These are phyloP conservation scores for Zostera marina DNA, from an alignment of 116 monocot genomes.

Conservation along the genomic window DNA sequence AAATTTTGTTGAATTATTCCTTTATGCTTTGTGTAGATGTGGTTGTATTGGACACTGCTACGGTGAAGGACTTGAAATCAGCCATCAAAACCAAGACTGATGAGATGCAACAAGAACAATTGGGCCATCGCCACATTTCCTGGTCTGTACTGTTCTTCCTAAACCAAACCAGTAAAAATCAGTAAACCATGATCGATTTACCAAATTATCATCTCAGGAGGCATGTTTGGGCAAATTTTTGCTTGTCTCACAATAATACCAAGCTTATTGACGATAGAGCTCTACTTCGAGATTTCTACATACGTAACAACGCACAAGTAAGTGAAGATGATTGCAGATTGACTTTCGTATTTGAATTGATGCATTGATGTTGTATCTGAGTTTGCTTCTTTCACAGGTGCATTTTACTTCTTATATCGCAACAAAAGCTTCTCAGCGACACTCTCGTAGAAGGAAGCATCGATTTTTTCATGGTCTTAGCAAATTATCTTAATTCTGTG, in stretches of 20 bases:
- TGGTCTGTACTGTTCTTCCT: no score
- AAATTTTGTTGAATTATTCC: not conserved
- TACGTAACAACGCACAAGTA: slow-evolving; percentile 75
- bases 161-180: no score
- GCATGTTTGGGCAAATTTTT: slow-evolving; percentile 87
- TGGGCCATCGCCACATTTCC: slow-evolving; percentile 93
- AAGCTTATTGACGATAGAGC: slow-evolving; percentile 69
- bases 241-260: slow-evolving; percentile 39
- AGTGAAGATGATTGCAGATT: not conserved
- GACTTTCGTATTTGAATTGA: not conserved
- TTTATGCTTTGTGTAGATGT: slow-evolving; percentile 22
- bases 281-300: slow-evolving; percentile 32
- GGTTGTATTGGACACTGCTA: slow-evolving; percentile 69
- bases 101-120: slow-evolving; percentile 55
- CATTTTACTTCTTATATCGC: slow-evolving; percentile 11
- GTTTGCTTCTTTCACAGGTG: slow-evolving; percentile 5
- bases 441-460: slow-evolving; percentile 19
- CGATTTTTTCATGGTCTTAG: slow-evolving; percentile 22
- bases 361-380: not conserved
- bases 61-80: slow-evolving; percentile 77
- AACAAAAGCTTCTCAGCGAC: slow-evolving; percentile 12
- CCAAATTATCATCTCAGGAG: slow-evolving; percentile 28
- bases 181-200: no score
- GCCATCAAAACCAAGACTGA: slow-evolving; percentile 66
- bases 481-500: slow-evolving; percentile 10